Evolutionary conservation across 139 green algal species (phyloP), one percentile per base, ranked within the genome.

Genomic region (Chlorella sp.): DNA sequence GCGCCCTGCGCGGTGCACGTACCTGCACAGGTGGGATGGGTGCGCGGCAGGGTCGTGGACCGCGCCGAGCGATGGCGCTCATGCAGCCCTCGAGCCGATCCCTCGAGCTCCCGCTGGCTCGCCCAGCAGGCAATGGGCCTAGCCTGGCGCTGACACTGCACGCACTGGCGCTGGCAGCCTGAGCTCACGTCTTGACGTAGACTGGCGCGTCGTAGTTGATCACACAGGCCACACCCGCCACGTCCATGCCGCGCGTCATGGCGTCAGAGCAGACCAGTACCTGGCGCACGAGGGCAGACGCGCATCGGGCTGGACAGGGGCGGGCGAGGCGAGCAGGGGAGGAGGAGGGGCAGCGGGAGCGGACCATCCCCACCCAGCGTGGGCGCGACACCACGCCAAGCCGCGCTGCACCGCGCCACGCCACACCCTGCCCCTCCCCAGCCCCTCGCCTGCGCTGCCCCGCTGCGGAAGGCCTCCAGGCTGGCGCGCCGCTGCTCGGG

Each of bases 161-260:
- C n/a, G n/a, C n/a, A n/a, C n/a, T n/a, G n/a, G n/a, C n/a, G n/a
- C n/a, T n/a, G n/a, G n/a, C n/a, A n/a, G n/a, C n/a, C n/a, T n/a
- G n/a, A n/a, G n/a, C n/a, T n/a, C n/a, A n/a, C 1, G 85, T 93
- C 62, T 98, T 98, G 8, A 89, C 82, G 70, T 98, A 95, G 40
- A 90, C 81, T 9, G 95, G 95, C 0, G 87, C 83, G 63, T 98
- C 94, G 70, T 97, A 98, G 77, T 95, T 97, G 17, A 98, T 70
- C 21, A 98, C 91, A 0, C 68, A 75, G 5, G 66, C 53, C 3
- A 95, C 79, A 17, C 53, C 72, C 42, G 77, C 73, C 38, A 98
- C 79, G 72, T 98, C 94, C 85, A 98, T 96, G 56, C 94, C 94
- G 0, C 94, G 83, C 6, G 94, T 93, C 88, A 97, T 92, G 35